Base-by-base conservation (phyloP, 1,284 basidiomycete genomes). In the Tylopilus orsonianus region DNA sequence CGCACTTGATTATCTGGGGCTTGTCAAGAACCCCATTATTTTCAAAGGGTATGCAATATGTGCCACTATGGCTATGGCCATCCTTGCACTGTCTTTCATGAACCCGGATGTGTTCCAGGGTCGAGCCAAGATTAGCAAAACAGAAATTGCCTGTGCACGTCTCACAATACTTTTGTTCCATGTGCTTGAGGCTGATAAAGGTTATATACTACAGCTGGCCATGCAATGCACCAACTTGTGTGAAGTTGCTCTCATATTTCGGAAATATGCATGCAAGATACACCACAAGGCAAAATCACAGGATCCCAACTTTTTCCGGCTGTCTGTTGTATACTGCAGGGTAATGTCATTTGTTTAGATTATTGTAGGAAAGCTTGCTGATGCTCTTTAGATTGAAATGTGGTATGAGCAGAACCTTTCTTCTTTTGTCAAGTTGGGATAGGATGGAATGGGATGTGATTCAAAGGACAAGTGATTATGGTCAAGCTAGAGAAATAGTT, bases 31-130 rank as follows among this genome's bases (percentile, higher is more conserved):
- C 70, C 96, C n/a, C n/a, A n/a, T n/a, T n/a, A n/a, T n/a, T n/a
- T n/a, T n/a, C n/a, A n/a, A n/a, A n/a, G n/a, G n/a, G n/a, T 94
- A 92, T 60, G 93, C 96, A 3, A 93, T 98, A 52, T 96, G 96
- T 9, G 92, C 90, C 27, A 83, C 87, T 19, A 98, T 99, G 96
- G 94, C 96, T 1, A 90, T 99, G 58, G 95, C 97, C 6, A 99
- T 95, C 7, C 75, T 99, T 22, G 82, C 90, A 41, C 68, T 89
- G 45, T 96, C 94, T 70, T 97, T 95, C 72, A 92, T 91, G 89
- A 99, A 99, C 71, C 81, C 83, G 2, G 74, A 78, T n/a, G 90
- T 99, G 74, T 85, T 97, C 69, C 80, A 89, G 60, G 73, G 80
- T 61, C 97, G 97, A 63, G 87, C 98, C 68, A 98, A 99, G 73